Percentiles rank a stretch among this genome's conserved stretches.
Conservation (phyloP, 495 filamentous ascomycete genomes). For the Apodospora peruviana region DNA sequence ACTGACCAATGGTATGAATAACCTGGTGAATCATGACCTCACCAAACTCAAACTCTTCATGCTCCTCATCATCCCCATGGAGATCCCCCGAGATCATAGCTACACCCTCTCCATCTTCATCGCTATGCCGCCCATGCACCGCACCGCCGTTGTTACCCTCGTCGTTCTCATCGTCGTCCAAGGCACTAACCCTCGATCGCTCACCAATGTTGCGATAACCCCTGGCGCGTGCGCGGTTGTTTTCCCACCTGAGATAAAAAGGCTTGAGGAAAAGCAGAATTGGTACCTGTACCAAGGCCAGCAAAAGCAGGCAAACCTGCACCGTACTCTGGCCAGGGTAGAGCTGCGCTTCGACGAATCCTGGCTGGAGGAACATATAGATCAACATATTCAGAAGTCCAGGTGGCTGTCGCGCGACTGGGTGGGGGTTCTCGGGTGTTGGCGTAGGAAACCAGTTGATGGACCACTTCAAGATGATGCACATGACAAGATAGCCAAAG, state of each 20-base stretch:
- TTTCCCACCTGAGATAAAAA: slow-evolving; percentile 84
- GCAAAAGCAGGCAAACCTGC: slow-evolving; percentile 72
- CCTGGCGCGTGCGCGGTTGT: slow-evolving; percentile 78
- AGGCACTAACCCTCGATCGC: slow-evolving; percentile 73
- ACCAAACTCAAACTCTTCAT: slow-evolving; percentile 94
- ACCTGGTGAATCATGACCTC: slow-evolving; percentile 99
- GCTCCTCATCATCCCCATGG: slow-evolving; percentile 63
- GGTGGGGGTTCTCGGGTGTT: not conserved
- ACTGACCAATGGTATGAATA: slow-evolving; percentile 92
- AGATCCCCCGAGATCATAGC: slow-evolving; percentile 83
- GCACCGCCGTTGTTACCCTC: slow-evolving; percentile 43
- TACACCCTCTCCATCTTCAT: slow-evolving; percentile 77
- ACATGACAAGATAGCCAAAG: slow-evolving; percentile 92
- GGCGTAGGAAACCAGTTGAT: slow-evolving; percentile 65
- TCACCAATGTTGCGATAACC: slow-evolving; percentile 93
- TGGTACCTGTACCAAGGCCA: slow-evolving; percentile 82
- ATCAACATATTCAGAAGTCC: slow-evolving; percentile 97
- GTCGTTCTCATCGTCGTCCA: slow-evolving; percentile 87
- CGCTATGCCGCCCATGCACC: slow-evolving; percentile 69
- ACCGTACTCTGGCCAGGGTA: slow-evolving; percentile 71
- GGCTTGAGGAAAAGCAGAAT: slow-evolving; percentile 93
- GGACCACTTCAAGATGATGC: slow-evolving; percentile 95
- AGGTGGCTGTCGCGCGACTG: slow-evolving; percentile 53
- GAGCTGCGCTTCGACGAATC: slow-evolving; percentile 61
- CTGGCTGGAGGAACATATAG: slow-evolving; percentile 95